phyloP scores from a whole-genome alignment of 352 stramenopile genomes.

The Pythium insidiosum region DNA sequence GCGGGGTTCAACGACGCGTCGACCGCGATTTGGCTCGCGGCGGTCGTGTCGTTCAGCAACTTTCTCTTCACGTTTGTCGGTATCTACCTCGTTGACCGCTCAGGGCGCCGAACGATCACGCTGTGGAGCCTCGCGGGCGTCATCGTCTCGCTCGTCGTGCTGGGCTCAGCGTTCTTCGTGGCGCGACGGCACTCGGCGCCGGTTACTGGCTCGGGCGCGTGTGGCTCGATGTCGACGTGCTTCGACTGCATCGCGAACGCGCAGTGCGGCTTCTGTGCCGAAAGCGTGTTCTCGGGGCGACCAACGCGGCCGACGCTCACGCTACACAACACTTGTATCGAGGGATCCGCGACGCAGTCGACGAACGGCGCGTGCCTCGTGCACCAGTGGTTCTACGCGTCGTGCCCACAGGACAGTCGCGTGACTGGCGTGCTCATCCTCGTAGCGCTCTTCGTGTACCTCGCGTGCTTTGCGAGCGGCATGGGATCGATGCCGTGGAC shows the following conservation, averaged over 20 bases:
- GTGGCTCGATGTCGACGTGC: conserved; percentile 35
- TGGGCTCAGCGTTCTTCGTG: conserved; percentile 36
- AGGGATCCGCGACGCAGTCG: conserved; percentile 1
- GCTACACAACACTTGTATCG: conserved; percentile 1
- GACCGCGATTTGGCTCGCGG: conserved; percentile 74
- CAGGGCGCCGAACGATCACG: conserved; percentile 39
- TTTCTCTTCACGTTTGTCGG: conserved; percentile 64
- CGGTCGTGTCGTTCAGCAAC: conserved; percentile 62
- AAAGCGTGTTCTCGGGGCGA: background rate
- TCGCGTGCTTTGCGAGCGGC: conserved; percentile 69
- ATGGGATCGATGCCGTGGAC: conserved; percentile 91
- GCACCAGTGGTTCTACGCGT: conserved; percentile 29
- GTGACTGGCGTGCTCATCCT: conserved; percentile 43
- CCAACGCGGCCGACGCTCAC: background rate
- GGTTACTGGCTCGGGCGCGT: conserved; percentile 24
- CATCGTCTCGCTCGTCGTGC: conserved; percentile 27
- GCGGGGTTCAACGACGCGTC: conserved; percentile 62
- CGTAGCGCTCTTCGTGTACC: conserved; percentile 56
- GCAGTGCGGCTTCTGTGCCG: conserved; percentile 43
- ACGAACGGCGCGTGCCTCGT: conserved; percentile 12
- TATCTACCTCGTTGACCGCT: conserved; percentile 45
- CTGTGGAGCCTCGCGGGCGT: conserved; percentile 35
- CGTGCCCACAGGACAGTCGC: conserved; percentile 38
- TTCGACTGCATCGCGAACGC: conserved; percentile 61
- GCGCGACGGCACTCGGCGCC: conserved; percentile 21